phyloP scores from a whole-genome alignment of 768 basidiomycete genomes.

The Termitomyces bulborhizus region DNA sequence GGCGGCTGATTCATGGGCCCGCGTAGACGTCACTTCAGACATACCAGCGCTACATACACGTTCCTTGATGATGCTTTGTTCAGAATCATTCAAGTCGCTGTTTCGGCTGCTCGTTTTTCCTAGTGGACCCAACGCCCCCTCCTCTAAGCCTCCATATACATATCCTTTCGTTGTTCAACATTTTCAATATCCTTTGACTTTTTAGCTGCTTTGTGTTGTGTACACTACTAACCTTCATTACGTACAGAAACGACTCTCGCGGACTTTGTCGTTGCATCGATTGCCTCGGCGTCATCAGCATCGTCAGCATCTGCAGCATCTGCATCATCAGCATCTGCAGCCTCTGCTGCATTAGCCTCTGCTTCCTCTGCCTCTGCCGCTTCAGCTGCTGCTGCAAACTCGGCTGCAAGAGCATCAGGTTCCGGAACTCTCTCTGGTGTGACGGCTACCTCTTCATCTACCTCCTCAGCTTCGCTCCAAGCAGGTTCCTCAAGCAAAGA shows the following conservation, averaged over 20 bases:
- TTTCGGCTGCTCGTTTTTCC: not conserved
- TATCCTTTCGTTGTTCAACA: not conserved
- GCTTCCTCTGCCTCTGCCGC: conserved; percentile 11
- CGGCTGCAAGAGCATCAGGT: conserved; percentile 19
- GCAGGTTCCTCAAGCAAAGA: conserved; percentile 22
- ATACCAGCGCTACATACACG: not conserved
- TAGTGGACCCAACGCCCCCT: not conserved
- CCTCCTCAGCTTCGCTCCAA: conserved; percentile 42
- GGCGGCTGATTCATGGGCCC: not conserved
- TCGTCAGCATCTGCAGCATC: conserved; percentile 31
- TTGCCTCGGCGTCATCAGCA: conserved; percentile 31
- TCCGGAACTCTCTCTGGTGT: not conserved
- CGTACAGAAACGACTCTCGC: conserved; percentile 67
- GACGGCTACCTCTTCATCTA: conserved; percentile 8
- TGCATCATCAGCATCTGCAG: conserved; percentile 32
- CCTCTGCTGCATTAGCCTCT: conserved; percentile 28
- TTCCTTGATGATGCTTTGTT: not conserved
- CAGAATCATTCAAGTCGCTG: not conserved
- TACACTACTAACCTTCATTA: conserved; percentile 1
- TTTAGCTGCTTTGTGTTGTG: not conserved
- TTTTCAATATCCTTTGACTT: not conserved
- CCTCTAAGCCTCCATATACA: not conserved
- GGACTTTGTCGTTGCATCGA: conserved; percentile 57
- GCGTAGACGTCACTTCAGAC: not conserved
- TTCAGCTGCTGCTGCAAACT: conserved; percentile 1